These are phyloP conservation scores for Backusella morwellensis DNA, from an alignment of 192 early-diverging fungal species.

Conservation along the genomic window DNA sequence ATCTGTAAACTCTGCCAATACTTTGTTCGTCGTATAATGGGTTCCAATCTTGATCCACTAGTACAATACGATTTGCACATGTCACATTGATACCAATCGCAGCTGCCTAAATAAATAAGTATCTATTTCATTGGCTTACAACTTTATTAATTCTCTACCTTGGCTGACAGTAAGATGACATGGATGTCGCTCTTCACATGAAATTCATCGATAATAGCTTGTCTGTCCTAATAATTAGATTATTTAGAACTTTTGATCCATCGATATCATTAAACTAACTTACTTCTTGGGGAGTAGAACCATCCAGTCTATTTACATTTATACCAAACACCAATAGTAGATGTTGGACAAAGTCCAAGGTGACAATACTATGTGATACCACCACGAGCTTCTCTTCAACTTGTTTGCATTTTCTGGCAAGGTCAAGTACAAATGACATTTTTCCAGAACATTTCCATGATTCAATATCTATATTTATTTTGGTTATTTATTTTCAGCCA, in stretches of 20 bases:
- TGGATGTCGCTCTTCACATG: constrained; percentile 39
- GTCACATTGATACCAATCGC: constrained; percentile 67
- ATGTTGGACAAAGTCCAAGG: constrained; percentile 25
- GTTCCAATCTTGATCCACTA: constrained; percentile 81
- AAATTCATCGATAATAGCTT: constrained; percentile 63
- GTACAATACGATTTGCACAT: constrained; percentile 67
- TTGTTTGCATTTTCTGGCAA: constrained; percentile 45
- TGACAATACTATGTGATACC: constrained; percentile 66
- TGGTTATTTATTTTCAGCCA: neutral
- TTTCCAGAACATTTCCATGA: constrained; percentile 44
- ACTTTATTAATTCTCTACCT: constrained; percentile 18
- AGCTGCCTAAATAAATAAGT: constrained; percentile 11
- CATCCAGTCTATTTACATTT: constrained; percentile 48
- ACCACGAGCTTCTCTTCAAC: constrained; percentile 68
- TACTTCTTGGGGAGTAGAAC: constrained; percentile 42
- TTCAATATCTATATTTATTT: constrained; percentile 23
- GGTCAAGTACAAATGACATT: constrained; percentile 52
- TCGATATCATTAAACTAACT: neutral
- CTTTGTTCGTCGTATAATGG: constrained; percentile 76
- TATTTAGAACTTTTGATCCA: neutral
- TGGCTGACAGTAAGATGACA: constrained; percentile 63
- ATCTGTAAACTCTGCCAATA: constrained; percentile 65
- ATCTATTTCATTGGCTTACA: neutral
- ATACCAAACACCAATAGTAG: neutral
- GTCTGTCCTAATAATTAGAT: constrained; percentile 33